Evolutionary conservation across 2,329 filamentous ascomycete genomes (phyloP), one percentile per base, ranked within the genome.

Genomic region (Sclerotinia spermophila): DNA sequence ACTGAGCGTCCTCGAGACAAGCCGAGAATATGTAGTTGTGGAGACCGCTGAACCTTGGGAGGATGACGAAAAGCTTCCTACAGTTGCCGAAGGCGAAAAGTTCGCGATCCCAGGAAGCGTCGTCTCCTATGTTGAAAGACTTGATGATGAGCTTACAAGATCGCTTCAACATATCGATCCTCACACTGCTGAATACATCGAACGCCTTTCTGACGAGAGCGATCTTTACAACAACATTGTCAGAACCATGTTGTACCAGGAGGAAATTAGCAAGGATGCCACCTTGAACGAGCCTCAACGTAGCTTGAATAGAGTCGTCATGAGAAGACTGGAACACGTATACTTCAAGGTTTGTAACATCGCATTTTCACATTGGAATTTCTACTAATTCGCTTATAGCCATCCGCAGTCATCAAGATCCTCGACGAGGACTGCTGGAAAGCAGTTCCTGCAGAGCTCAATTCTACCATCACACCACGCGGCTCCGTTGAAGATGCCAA

Each of bases 1-100:
- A 42, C 86, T 99, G 55, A 84, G 89, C 72, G 89, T 94, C 27
- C 89, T 99, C 55, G 93, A 97, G 81, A 82, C 86, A 72, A 93
- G 93, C 83, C 86, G 86, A 72, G 89, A 96, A 74, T 92, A 95
- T 79, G 86, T 98, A 67, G 93, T 99, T 62, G 86, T 96, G 35
- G 96, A 99, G 83, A 90, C 88, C 76, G 96, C 93, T 33, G 96
- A 99, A 80, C 96, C 99, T 82, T 98, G 96, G 96, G 96, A 99
- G 76, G 96, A 99, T 78, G 96, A 99, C 76, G 96, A 99, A 78
- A 98, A 97, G 85, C 87, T 90, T 55, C 96, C 96, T 21, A 86
- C 86, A 44, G 85, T 95, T 75, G 88, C 87, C 71, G 82, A 86
- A 33, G 92, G 89, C 73, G 90, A 97, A 81, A 91, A 88, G 80